Base-by-base conservation (phyloP, 2,329 filamentous ascomycete species). In the Trichoderma atroviride region DNA sequence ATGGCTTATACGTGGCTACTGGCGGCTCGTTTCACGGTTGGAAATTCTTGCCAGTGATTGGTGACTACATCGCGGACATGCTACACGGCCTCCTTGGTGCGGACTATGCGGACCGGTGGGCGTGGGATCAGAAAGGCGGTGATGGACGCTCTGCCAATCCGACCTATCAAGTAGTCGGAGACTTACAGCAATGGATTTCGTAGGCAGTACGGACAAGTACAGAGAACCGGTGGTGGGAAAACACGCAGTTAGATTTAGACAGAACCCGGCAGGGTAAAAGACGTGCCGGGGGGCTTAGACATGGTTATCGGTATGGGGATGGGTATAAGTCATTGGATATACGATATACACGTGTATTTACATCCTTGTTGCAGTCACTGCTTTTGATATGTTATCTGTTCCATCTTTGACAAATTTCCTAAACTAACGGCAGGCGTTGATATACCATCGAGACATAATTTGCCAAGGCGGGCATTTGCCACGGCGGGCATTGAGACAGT, bases 1-100 rank as follows among this genome's bases (percentile, higher is more conserved):
- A 75, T 50, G 87, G 86, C 70, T 77, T 91, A 16, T 89, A 85
- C 76, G 76, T 91, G 29, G 88, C 88, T 0, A 86, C 85, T 0
- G 88, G 86, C 14, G 88, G 89, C 1, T 89, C 87, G 14, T 89
- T 90, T 71, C 88, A 91, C 74, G 85, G 85, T 35, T 90, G 86
- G 84, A 90, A 91, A 76, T 89, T 91, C 74, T 79, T 91, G 31
- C 88, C 88, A 0, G 85, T 85, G 29, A 85, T 89, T 71, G 88
- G 88, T 4, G 84, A 86, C 69, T 90, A 90, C 76, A 81, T 88
- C 69, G 79, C 82, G 35, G 82, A 86, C 72, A 81, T 84, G 79
- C 75, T 85, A 74, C 75, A 82, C 63, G 81, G 80, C 67, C 76
- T 75, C 66, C 78, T 84, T 37, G 76, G 77, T n/a, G 71, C 75